Percentiles rank a stretch among this genome's conserved stretches.
Evolutionary conservation across 345 rosid species (phyloP).

Genomic region (Camelina hispida): DNA sequence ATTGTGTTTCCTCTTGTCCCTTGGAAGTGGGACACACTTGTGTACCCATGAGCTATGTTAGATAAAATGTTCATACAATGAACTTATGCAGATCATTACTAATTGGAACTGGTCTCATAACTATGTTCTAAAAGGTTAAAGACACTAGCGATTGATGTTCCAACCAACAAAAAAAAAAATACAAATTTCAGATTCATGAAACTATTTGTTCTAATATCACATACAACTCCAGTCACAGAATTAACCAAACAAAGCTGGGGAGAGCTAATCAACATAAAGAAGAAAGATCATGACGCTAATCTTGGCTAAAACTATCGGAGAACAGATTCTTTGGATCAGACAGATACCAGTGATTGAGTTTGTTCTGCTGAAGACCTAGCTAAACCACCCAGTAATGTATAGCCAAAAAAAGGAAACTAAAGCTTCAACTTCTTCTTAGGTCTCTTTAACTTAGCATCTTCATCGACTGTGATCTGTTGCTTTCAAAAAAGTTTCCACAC

Average conservation of each 20-base stretch:
- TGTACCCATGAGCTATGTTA: constrained; percentile 8
- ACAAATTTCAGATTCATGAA: constrained; percentile 18
- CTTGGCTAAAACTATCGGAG: constrained; percentile 14
- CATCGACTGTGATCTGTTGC: constrained; percentile 45
- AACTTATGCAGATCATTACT: constrained; percentile 26
- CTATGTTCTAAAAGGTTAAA: constrained; percentile 4
- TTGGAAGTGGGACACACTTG: constrained; percentile 15
- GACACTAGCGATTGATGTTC: constrained; percentile 12
- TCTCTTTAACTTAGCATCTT: constrained; percentile 39
- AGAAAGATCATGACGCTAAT: constrained; percentile 16
- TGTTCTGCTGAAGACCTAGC: constrained; percentile 2
- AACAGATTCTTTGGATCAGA: not conserved
- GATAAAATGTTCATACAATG: constrained; percentile 2
- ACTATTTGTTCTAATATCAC: constrained; percentile 30
- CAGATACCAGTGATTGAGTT: constrained; percentile 17
- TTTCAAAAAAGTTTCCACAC: constrained; percentile 30
- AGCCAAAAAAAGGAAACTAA: constrained; percentile 34
- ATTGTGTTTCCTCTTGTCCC: constrained; percentile 27
- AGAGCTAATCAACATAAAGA: not conserved
- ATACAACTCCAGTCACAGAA: constrained; percentile 22
- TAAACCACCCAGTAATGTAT: constrained; percentile 30
- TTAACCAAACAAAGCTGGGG: not conserved
- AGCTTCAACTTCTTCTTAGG: constrained; percentile 53
- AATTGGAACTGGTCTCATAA: constrained; percentile 21
- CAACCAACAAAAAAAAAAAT: constrained; percentile 10